Percentiles rank a stretch among this genome's conserved stretches.
phyloP scores from a whole-genome alignment of 1,139 yeast genomes.

The Torulaspora pretoriensis region DNA sequence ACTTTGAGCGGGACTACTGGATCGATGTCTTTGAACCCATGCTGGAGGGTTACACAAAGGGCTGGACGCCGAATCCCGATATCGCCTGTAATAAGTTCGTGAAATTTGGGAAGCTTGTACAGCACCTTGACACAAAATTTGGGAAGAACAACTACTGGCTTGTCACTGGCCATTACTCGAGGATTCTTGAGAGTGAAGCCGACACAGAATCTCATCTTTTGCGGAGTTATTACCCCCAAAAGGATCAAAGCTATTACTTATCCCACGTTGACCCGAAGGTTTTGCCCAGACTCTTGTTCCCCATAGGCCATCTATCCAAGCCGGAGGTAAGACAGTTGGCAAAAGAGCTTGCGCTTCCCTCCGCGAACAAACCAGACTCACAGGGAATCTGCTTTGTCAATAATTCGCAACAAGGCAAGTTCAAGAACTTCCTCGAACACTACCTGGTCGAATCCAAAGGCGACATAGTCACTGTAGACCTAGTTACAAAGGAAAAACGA shows the following conservation, averaged over 20 bases:
- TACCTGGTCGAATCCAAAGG: slow-evolving; percentile 74
- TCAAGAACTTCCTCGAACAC: slow-evolving; percentile 70
- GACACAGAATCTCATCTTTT: slow-evolving; percentile 46
- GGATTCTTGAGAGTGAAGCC: slow-evolving; percentile 42
- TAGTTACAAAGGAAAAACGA: slow-evolving; percentile 43
- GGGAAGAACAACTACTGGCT: slow-evolving; percentile 62
- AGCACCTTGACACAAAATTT: slow-evolving; percentile 45
- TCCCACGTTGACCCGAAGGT: slow-evolving; percentile 56
- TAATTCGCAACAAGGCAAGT: slow-evolving; percentile 59
- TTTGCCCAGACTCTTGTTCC: slow-evolving; percentile 57
- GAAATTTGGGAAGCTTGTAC: slow-evolving; percentile 76
- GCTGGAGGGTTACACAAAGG: slow-evolving; percentile 65
- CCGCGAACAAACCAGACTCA: slow-evolving; percentile 81
- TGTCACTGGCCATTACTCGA: slow-evolving; percentile 91
- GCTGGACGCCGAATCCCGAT: slow-evolving; percentile 93
- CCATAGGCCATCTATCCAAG: slow-evolving; percentile 73
- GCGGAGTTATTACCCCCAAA: slow-evolving; percentile 55
- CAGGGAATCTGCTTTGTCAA: slow-evolving; percentile 91
- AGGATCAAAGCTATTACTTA: slow-evolving; percentile 90
- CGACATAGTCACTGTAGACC: slow-evolving; percentile 62
- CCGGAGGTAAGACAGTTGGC: slow-evolving; percentile 74
- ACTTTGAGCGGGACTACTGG: slow-evolving; percentile 92
- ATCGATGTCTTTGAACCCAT: slow-evolving; percentile 85
- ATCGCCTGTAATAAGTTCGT: slow-evolving; percentile 79
- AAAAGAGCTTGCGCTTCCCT: slow-evolving; percentile 44